phyloP scores from a whole-genome alignment of 2,329 filamentous ascomycete genomes.

The Fusarium sp. region DNA sequence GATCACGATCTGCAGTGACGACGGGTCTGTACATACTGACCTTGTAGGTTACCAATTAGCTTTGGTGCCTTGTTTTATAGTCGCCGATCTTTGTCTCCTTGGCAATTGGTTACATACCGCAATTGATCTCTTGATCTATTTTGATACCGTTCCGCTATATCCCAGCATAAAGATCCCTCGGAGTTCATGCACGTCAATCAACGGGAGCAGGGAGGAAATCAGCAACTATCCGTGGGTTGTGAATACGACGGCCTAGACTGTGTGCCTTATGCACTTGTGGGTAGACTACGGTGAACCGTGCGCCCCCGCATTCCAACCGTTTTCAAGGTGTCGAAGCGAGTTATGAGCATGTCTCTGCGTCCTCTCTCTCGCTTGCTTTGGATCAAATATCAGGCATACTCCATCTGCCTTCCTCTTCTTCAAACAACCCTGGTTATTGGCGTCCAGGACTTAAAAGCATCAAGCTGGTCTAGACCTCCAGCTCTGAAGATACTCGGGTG shows the following conservation, averaged over 20 bases:
- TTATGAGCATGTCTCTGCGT: background rate
- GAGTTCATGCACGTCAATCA: background rate
- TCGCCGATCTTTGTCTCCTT: background rate
- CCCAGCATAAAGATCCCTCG: too few relatives aligned
- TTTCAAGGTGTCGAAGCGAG: constrained; percentile 3
- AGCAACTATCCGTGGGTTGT: background rate
- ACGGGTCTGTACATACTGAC: background rate
- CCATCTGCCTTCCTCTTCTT: background rate
- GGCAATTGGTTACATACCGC: background rate
- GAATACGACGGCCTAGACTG: background rate
- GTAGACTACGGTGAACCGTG: constrained; percentile 23
- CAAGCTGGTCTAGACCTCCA: background rate
- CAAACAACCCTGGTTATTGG: too few relatives aligned
- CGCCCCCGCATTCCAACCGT: constrained; percentile 36
- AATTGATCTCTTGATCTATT: background rate
- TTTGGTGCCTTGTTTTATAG: constrained; percentile 20
- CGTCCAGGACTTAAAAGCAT: too few relatives aligned
- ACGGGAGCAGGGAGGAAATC: background rate
- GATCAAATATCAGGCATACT: background rate
- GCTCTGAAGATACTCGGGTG: background rate
- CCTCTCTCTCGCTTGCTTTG: background rate
- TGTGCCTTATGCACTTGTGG: background rate
- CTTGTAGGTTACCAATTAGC: constrained; percentile 17
- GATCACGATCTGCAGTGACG: constrained; percentile 26
- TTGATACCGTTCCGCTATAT: background rate